Conservation (phyloP, 2,329 filamentous ascomycete genomes). For the Leptoxyphium fumago region DNA sequence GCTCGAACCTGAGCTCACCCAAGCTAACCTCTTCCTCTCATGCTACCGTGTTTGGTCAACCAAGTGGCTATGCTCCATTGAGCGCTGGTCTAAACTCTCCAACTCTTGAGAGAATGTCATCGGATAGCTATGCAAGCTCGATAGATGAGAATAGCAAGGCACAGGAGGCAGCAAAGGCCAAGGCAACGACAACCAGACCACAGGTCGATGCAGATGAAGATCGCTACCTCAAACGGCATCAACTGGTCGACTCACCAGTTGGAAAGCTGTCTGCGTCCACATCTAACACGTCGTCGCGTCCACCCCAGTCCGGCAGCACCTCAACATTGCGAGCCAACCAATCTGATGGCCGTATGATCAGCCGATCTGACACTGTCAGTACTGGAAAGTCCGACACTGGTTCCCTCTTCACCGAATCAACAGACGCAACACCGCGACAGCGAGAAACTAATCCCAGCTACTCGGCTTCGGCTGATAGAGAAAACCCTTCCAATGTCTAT, state of each 20-base stretch:
- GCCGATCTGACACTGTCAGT: slow-evolving; percentile 9
- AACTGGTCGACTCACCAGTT: not conserved
- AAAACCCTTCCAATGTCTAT: not conserved
- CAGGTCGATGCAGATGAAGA: slow-evolving; percentile 9
- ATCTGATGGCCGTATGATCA: not conserved
- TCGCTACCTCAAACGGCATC: slow-evolving; percentile 9
- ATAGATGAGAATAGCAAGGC: slow-evolving; percentile 7
- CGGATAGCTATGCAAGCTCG: slow-evolving; percentile 6
- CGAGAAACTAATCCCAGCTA: slow-evolving; percentile 2
- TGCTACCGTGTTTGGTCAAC: not conserved
- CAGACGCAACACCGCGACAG: slow-evolving; percentile 10
- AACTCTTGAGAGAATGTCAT: slow-evolving; percentile 10
- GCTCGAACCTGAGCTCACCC: slow-evolving; percentile 16
- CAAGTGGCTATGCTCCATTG: not conserved
- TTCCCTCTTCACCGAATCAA: slow-evolving; percentile 9
- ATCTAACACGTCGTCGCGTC: not conserved
- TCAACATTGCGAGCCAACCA: not conserved
- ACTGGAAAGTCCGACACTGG: slow-evolving; percentile 11
- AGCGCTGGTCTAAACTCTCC: slow-evolving; percentile 8
- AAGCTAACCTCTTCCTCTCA: slow-evolving; percentile 1
- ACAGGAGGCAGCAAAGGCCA: slow-evolving; percentile 5
- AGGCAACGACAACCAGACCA: not conserved
- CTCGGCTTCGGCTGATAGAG: not conserved
- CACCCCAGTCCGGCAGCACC: not conserved
- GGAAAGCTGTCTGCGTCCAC: not conserved